Conservation (phyloP, 1,284 basidiomycete species). For the Sanghuangporus weigelae region DNA sequence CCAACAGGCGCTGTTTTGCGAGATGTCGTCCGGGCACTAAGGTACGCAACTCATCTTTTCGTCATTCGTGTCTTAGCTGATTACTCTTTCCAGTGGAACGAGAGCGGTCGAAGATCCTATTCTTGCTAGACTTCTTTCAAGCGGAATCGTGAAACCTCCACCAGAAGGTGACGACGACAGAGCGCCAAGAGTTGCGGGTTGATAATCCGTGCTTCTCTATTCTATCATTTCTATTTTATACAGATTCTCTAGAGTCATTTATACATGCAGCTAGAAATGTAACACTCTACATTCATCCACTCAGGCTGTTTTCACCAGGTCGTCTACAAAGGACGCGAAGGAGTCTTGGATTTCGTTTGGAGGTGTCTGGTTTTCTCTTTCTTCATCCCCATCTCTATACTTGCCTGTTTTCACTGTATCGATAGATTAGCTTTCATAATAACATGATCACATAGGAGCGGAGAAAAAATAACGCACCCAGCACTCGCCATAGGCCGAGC, state of each 20-base stretch:
- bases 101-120: conserved; percentile 34
- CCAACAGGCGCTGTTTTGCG: conserved; percentile 64
- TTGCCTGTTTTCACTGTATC: conserved; percentile 52
- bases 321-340: conserved; percentile 52
- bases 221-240: background rate
- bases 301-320: conserved; percentile 25
- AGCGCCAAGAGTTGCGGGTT: conserved; percentile 1
- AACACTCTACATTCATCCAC: no score
- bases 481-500: conserved; percentile 54
- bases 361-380: conserved; percentile 29
- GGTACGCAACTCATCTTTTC: conserved; percentile 37
- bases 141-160: conserved; percentile 50
- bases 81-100: conserved; percentile 32
- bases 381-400: conserved; percentile 55
- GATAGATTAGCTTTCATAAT: conserved; percentile 11
- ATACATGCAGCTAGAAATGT: no score
- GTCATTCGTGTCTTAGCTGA: background rate
- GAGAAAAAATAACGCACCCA: conserved; percentile 39
- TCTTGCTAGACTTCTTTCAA: conserved; percentile 44
- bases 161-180: conserved; percentile 30
- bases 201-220: background rate
- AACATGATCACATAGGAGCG: conserved; percentile 16
- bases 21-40: conserved; percentile 48
- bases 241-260: background rate
- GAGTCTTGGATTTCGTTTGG: conserved; percentile 50